Conservation (phyloP, 1,284 basidiomycete species). For the Fomitopsis betulina region DNA sequence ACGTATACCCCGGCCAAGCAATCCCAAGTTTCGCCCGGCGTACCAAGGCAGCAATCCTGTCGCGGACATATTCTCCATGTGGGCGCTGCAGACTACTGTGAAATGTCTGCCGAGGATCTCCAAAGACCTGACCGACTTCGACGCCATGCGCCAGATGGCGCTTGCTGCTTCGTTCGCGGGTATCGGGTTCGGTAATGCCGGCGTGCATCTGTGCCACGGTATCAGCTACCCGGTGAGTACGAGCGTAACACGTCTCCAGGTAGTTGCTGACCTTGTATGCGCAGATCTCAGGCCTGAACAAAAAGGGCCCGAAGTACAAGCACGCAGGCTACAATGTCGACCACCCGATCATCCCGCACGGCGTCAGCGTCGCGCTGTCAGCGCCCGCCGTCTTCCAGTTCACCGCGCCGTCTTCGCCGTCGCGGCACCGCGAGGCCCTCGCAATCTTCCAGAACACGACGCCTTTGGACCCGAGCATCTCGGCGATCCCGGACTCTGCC, state of each 20-base stretch:
- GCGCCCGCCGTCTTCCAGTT: conserved; percentile 94
- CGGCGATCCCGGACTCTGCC: conserved; percentile 76
- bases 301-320: conserved; percentile 84
- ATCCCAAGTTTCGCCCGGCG: conserved; percentile 87
- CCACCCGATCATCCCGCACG: conserved; percentile 91
- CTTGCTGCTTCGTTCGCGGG: conserved; percentile 90
- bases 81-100: conserved; percentile 90
- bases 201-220: conserved; percentile 88
- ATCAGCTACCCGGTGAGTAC: conserved; percentile 74
- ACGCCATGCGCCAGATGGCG: conserved; percentile 90
- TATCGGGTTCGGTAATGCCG: conserved; percentile 94
- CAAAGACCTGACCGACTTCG: conserved; percentile 73
- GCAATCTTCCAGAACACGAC: conserved; percentile 76
- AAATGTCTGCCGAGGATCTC: conserved; percentile 88
- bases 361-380: conserved; percentile 83
- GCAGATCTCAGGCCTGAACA: conserved; percentile 93
- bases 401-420: conserved; percentile 87
- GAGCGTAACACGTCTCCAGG: not conserved
- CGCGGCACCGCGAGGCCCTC: conserved; percentile 86
- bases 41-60: conserved; percentile 98
- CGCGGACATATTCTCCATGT: conserved; percentile 93
- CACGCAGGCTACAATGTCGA: conserved; percentile 82
- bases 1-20: conserved; percentile 82
- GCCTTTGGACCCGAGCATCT: conserved; percentile 63
- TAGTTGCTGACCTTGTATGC: not conserved